Evolutionary conservation across 345 rosid genomes (phyloP).

Genomic region (Syzygium grande): DNA sequence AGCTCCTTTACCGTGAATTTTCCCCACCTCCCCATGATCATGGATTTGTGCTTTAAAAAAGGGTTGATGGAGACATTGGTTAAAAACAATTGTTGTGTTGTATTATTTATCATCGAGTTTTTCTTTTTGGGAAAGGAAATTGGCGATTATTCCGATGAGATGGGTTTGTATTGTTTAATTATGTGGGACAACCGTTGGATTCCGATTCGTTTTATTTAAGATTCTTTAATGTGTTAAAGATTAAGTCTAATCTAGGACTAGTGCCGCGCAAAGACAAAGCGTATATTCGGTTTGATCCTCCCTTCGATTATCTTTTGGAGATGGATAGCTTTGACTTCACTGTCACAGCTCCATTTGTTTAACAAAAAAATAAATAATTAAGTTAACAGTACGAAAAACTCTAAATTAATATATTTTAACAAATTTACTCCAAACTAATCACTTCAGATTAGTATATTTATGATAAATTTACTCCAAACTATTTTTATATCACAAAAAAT

Average conservation of each 20-base stretch:
- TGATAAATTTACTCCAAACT: no score
- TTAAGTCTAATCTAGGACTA: background rate
- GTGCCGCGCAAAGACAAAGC: background rate
- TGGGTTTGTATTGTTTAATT: background rate
- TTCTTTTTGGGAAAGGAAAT: background rate
- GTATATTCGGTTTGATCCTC: background rate
- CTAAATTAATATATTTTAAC: no score
- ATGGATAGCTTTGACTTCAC: background rate
- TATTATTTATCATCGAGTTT: background rate
- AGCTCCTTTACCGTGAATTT: background rate
- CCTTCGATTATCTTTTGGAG: no score
- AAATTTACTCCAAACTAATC: no score
- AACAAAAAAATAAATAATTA: no score
- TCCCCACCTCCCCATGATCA: background rate
- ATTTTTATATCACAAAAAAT: no score
- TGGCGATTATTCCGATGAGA: no score
- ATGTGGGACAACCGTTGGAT: background rate
- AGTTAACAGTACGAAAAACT: no score
- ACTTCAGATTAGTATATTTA: no score
- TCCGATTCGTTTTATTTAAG: background rate
- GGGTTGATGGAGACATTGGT: background rate
- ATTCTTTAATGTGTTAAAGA: background rate
- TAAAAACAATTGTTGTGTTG: background rate
- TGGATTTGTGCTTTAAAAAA: background rate
- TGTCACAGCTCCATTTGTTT: no score